Percentiles rank a stretch among this genome's conserved stretches.
Evolutionary conservation across 1,284 basidiomycete genomes (phyloP).

Genomic region (Sanghuangporus sanghuang): DNA sequence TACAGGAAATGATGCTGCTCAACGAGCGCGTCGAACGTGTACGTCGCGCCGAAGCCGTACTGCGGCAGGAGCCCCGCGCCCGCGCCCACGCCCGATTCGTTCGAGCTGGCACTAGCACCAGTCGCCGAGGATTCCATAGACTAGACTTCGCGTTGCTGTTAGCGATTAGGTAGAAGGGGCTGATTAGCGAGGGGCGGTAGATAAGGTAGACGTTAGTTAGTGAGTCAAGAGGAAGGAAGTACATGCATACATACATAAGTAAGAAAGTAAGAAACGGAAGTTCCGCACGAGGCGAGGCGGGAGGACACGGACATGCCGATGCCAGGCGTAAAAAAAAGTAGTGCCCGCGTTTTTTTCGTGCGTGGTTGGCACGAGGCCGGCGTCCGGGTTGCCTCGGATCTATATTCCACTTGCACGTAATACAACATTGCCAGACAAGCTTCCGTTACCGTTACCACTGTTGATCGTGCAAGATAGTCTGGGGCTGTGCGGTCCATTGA

Average conservation of each 20-base stretch:
- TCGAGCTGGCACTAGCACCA: neutral
- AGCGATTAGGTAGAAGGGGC: neutral
- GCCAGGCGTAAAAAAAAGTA: neutral
- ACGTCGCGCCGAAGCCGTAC: conserved; percentile 61
- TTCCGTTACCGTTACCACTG: no score
- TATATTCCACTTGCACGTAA: neutral
- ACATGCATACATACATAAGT: neutral
- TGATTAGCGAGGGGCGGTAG: neutral
- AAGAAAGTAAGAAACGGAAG: neutral
- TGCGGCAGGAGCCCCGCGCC: conserved; percentile 45
- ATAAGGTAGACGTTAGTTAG: neutral
- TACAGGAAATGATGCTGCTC: conserved; percentile 67
- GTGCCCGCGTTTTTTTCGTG: conserved; percentile 10
- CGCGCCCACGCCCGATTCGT: neutral
- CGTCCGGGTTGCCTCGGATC: neutral
- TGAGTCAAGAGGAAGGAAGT: neutral
- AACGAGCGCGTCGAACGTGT: conserved; percentile 55
- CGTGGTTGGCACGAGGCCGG: neutral
- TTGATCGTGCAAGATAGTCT: no score
- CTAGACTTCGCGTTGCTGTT: neutral
- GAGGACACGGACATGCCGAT: neutral
- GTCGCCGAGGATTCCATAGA: neutral
- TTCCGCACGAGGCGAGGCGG: no score
- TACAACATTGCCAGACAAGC: no score
- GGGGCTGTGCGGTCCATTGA: no score